Percentiles rank a stretch among this genome's conserved stretches.
Evolutionary conservation across 2,329 filamentous ascomycete genomes (phyloP).

Genomic region (Diplocarpon rosae): DNA sequence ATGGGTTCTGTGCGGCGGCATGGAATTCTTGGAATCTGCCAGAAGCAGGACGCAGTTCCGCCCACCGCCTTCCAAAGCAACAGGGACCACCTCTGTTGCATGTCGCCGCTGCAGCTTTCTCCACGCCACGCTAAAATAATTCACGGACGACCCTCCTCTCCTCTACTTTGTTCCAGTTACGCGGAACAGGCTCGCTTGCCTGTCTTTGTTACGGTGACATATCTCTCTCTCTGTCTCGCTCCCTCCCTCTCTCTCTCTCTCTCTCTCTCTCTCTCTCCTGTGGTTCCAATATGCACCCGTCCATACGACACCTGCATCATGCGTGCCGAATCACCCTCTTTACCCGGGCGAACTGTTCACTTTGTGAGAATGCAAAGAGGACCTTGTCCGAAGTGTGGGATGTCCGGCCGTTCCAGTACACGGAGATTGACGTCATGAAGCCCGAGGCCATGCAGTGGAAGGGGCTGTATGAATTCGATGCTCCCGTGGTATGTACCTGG

Average conservation of each 20-base stretch:
- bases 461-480: constrained; percentile 69
- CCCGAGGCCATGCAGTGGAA: constrained; percentile 54
- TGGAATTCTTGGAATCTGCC: constrained; percentile 4
- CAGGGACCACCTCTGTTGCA: neutral
- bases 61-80: neutral
- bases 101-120: neutral
- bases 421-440: constrained; percentile 59
- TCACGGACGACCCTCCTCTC: no score
- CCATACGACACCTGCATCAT: constrained; percentile 37
- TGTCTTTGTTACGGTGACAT: no score
- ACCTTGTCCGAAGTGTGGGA: constrained; percentile 61
- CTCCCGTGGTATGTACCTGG: constrained; percentile 62
- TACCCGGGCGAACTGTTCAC: constrained; percentile 58
- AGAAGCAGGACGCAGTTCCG: constrained; percentile 4
- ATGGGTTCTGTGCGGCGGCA: no score
- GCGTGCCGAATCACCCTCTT: constrained; percentile 63
- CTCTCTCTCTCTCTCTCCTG: neutral
- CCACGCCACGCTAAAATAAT: neutral
- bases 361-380: constrained; percentile 58
- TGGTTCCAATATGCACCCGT: constrained; percentile 36
- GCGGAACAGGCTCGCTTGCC: no score
- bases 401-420: constrained; percentile 53
- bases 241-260: no score
- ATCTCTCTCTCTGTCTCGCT: no score
- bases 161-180: no score